Conservation (phyloP, 257 asterid species). For the Nicotiana benthamiana region DNA sequence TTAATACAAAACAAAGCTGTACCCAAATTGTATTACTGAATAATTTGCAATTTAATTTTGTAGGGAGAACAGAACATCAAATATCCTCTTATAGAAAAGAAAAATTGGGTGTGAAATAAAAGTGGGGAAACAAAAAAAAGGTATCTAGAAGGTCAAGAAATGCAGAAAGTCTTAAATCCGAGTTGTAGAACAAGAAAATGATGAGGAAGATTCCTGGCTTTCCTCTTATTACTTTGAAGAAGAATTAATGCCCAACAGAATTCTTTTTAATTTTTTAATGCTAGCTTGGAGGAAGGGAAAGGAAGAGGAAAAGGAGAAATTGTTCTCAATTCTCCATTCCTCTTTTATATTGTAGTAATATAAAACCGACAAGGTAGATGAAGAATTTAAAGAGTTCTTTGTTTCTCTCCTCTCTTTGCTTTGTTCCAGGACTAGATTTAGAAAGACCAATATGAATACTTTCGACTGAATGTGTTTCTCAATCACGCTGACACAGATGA, state of each 20-base stretch:
- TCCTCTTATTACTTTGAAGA: not conserved
- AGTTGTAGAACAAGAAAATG: not conserved
- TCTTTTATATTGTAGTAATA: not conserved
- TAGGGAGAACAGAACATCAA: not conserved
- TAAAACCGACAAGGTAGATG: not conserved
- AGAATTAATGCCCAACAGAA: not conserved
- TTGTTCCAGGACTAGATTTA: not conserved
- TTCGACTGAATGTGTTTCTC: too few relatives aligned
- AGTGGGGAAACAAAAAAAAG: not conserved
- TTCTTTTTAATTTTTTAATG: not conserved
- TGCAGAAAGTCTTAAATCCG: not conserved
- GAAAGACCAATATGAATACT: too few relatives aligned
- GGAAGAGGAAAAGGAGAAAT: not conserved
- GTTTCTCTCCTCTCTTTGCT: not conserved
- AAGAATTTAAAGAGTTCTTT: not conserved
- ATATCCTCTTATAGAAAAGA: not conserved
- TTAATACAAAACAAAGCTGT: not conserved
- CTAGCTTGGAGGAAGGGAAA: not conserved
- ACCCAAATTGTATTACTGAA: not conserved
- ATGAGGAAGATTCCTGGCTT: not conserved
- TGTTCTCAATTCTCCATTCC: not conserved
- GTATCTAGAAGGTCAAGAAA: not conserved
- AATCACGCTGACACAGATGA: too few relatives aligned
- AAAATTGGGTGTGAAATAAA: not conserved
- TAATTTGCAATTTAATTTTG: not conserved